Conservation (phyloP, 2,329 filamentous ascomycete species). For the Neonectria sp. region DNA sequence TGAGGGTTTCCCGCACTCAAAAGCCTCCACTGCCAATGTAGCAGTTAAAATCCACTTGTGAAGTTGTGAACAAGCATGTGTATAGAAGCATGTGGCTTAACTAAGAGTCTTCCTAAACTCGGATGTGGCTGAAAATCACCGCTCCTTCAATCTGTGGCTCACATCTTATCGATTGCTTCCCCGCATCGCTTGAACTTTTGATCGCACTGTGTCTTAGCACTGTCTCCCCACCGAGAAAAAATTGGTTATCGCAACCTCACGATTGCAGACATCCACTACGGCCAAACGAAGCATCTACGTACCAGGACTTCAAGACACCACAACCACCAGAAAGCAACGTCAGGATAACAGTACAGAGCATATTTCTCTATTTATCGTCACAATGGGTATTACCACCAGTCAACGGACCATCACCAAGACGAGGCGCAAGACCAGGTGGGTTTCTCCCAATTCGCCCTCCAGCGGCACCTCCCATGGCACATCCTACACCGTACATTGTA, state of each 20-base stretch:
- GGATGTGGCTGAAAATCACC: neutral
- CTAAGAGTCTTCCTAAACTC: neutral
- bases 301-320: conserved; percentile 12
- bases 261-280: conserved; percentile 31
- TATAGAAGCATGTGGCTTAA: conserved; percentile 1
- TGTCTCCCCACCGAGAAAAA: conserved; percentile 40
- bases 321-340: neutral
- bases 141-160: neutral
- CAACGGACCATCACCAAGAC: conserved; percentile 80
- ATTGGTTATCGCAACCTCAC: conserved; percentile 40
- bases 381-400: conserved; percentile 78
- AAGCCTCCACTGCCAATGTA: no score
- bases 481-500: neutral
- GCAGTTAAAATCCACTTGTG: neutral
- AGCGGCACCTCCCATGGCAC: neutral
- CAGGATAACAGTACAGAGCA: neutral
- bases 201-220: conserved; percentile 27
- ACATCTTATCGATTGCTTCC: conserved; percentile 3
- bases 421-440: conserved; percentile 76
- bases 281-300: conserved; percentile 16
- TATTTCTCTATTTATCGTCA: conserved; percentile 1
- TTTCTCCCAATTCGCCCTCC: neutral
- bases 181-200: neutral
- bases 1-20: neutral
- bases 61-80: neutral